phyloP scores from a whole-genome alignment of 139 green algal species.

The Ettlia oleoabundans region DNA sequence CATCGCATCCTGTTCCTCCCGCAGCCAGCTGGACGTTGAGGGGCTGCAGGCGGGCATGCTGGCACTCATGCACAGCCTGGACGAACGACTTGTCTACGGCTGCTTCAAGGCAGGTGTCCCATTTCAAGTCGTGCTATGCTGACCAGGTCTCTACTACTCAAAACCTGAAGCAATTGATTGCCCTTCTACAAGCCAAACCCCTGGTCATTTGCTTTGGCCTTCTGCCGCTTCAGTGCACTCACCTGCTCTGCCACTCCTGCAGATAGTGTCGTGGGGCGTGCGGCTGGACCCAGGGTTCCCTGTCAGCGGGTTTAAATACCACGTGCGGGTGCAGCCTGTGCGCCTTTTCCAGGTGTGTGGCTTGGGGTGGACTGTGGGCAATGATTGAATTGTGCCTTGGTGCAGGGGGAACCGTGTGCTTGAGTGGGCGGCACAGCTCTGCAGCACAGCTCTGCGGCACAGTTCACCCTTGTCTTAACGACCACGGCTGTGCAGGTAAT shows the following conservation, averaged over 20 bases:
- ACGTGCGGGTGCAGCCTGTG: slow-evolving; percentile 17
- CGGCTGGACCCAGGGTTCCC: slow-evolving; percentile 12
- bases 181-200: not conserved
- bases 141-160: not conserved
- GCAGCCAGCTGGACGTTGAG: slow-evolving; percentile 12
- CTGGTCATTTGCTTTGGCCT: too few relatives aligned
- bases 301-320: not conserved
- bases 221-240: not conserved
- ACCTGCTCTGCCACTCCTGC: not conserved
- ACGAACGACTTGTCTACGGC: slow-evolving; percentile 19
- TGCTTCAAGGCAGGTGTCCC: slow-evolving; percentile 22
- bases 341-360: slow-evolving; percentile 23
- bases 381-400: too few relatives aligned
- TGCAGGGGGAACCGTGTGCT: too few relatives aligned
- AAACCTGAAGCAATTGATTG: not conserved
- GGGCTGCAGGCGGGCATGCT: slow-evolving; percentile 15
- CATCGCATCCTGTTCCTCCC: not conserved
- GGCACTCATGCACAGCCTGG: slow-evolving; percentile 28
- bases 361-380: too few relatives aligned
- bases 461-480: too few relatives aligned
- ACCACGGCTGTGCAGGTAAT: too few relatives aligned
- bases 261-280: not conserved
- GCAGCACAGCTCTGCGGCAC: too few relatives aligned
- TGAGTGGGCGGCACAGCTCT: too few relatives aligned
- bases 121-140: too few relatives aligned